Evolutionary conservation across 2,329 filamentous ascomycete species (phyloP), one percentile per base, ranked within the genome.

Genomic region (Metarhizium album): DNA sequence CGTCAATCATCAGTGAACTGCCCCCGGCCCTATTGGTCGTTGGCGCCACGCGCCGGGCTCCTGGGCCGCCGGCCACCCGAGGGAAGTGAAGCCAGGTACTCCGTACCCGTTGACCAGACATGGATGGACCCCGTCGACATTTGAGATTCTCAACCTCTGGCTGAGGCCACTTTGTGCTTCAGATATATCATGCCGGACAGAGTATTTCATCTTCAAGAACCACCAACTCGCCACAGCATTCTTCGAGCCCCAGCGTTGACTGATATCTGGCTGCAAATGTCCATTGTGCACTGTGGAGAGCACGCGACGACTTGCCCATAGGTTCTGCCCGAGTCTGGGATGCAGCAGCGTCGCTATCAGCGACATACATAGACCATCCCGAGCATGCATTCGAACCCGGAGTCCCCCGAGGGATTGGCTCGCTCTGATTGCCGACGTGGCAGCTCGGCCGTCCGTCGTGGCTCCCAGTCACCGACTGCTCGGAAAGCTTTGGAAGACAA

Each of bases 351-450:
- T 7, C 38, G 18, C 7, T 14, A 27, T 29, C 23, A 22, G 43
- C 22, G 7, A 46, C 6, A 22, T 29, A 23, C 43, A 46, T 29
- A 6, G 35, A 42, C 16, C 22, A 40, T 24, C 37, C 27, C 31
- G 49, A 48, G 42, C 52, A 59, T 59, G 57, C 53, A 56, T 42
- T 45, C 42, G 43, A 51, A 54, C 27, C 31, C 47, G 22, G 46
- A 50, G 27, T 27, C 43, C 20, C 35, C 42, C 35, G 53, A 53
- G 35, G 47, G 31, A 52, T 38, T 33, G 33, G 45, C 52, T 51
- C 48, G 49, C 48, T 53, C 18, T 46, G 48, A 47, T 52, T 42
- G 27, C 45, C 54, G 56, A 20, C 8, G 9, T 24, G 20, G 11
- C 22, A 27, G 13, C 22, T 14, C 40, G 14, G 22, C 13, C 14